Conservation (phyloP, 2,329 filamentous ascomycete species). For the Alternaria hordeiaustralica region DNA sequence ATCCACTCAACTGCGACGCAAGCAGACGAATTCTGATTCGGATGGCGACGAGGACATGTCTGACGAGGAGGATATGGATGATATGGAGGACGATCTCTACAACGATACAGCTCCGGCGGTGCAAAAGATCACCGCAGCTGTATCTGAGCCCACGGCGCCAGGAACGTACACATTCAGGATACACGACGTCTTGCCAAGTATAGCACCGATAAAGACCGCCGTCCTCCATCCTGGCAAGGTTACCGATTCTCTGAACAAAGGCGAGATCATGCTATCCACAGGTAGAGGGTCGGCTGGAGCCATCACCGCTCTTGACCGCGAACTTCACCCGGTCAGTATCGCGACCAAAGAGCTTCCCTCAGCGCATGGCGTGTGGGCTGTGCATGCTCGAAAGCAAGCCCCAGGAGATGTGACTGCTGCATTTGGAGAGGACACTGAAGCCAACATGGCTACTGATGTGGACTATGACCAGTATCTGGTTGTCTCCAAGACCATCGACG, state of each 20-base stretch:
- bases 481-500: slow-evolving; percentile 70
- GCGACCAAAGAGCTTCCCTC: slow-evolving; percentile 75
- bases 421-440: slow-evolving; percentile 52
- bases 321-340: slow-evolving; percentile 75
- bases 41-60: slow-evolving; percentile 54
- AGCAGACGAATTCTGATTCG: slow-evolving; percentile 67
- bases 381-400: slow-evolving; percentile 72
- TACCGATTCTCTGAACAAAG: slow-evolving; percentile 33
- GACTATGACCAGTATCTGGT: slow-evolving; percentile 83
- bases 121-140: slow-evolving; percentile 48
- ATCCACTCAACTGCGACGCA: slow-evolving; percentile 63
- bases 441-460: slow-evolving; percentile 54
- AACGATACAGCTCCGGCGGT: slow-evolving; percentile 61
- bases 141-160: slow-evolving; percentile 55
- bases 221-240: slow-evolving; percentile 62
- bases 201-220: slow-evolving; percentile 80
- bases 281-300: slow-evolving; percentile 72
- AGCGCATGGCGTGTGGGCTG: slow-evolving; percentile 80
- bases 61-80: slow-evolving; percentile 64
- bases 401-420: slow-evolving; percentile 62
- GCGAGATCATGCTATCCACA: slow-evolving; percentile 63
- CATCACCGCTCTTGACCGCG: slow-evolving; percentile 77
- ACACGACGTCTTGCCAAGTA: slow-evolving; percentile 77
- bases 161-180: slow-evolving; percentile 76
- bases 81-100: slow-evolving; percentile 68